Conservation (phyloP, 345 rosid genomes). For the Arabidopsis arenosa region DNA sequence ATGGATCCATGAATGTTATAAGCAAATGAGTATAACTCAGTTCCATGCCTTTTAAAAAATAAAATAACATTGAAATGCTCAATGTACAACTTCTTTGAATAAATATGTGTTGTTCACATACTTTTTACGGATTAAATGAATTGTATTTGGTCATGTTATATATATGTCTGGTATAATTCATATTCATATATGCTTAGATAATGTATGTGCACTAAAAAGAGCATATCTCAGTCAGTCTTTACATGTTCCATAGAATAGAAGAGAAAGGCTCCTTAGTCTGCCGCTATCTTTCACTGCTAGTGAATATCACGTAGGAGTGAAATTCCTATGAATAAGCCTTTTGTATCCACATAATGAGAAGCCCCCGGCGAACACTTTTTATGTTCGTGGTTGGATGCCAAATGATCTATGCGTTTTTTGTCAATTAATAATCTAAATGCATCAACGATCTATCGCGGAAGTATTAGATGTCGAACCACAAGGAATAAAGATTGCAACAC, state of each 20-base stretch:
- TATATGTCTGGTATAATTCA: not conserved
- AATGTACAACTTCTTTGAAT: conserved; percentile 31
- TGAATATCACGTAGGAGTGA: too few relatives aligned
- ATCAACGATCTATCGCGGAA: too few relatives aligned
- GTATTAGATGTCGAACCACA: not conserved
- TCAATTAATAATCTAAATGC: too few relatives aligned
- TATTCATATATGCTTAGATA: not conserved
- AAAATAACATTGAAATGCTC: not conserved
- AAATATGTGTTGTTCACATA: conserved; percentile 21
- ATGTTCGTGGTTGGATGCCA: too few relatives aligned
- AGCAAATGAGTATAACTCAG: conserved; percentile 3
- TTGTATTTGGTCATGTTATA: not conserved
- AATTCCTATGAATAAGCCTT: too few relatives aligned
- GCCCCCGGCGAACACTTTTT: too few relatives aligned
- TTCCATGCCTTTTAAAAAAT: not conserved
- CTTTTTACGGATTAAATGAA: not conserved
- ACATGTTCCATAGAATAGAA: too few relatives aligned
- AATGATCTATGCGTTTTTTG: too few relatives aligned
- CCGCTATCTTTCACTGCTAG: too few relatives aligned
- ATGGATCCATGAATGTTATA: conserved; percentile 9
- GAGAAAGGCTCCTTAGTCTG: too few relatives aligned
- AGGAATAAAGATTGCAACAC: not conserved
- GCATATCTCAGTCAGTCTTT: too few relatives aligned
- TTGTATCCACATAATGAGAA: too few relatives aligned
- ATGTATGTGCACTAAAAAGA: not conserved